Evolutionary conservation across 73 alveolate genomes (phyloP).

Genomic region (Paramecium pentaurelia): DNA sequence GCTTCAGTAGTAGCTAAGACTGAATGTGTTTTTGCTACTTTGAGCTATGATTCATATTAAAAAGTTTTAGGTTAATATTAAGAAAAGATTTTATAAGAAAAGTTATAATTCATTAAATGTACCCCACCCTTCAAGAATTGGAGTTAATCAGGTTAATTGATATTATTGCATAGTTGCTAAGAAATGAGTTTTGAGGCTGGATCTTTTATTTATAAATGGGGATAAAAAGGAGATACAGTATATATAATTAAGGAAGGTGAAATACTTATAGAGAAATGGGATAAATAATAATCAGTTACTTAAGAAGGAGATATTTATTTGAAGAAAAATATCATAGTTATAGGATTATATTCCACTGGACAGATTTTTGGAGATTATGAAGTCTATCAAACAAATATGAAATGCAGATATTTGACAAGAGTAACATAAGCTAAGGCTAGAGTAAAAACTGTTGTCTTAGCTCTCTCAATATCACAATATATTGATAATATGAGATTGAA

Average conservation of each 20-base stretch:
- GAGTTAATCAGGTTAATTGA: neutral
- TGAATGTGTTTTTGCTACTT: conserved; percentile 1
- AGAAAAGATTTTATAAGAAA: neutral
- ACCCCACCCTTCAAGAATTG: neutral
- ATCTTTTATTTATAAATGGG: neutral
- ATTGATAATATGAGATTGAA: neutral
- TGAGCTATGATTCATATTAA: neutral
- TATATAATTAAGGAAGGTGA: conserved; percentile 3
- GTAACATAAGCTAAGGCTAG: neutral
- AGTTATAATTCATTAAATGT: neutral
- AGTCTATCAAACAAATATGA: neutral
- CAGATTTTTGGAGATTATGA: conserved; percentile 30
- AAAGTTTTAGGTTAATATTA: neutral
- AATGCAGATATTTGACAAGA: neutral
- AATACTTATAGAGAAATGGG: neutral
- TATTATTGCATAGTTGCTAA: conserved; percentile 3
- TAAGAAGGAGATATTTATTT: neutral
- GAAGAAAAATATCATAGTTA: neutral
- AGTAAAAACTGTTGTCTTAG: neutral
- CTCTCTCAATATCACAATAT: neutral
- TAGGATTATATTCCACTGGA: neutral
- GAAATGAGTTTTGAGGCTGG: neutral
- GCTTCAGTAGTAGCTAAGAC: conserved; percentile 5
- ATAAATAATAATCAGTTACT: neutral
- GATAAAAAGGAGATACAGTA: neutral